Evolutionary conservation across 2,329 filamentous ascomycete genomes (phyloP).

Genomic region (Talaromyces sp.): DNA sequence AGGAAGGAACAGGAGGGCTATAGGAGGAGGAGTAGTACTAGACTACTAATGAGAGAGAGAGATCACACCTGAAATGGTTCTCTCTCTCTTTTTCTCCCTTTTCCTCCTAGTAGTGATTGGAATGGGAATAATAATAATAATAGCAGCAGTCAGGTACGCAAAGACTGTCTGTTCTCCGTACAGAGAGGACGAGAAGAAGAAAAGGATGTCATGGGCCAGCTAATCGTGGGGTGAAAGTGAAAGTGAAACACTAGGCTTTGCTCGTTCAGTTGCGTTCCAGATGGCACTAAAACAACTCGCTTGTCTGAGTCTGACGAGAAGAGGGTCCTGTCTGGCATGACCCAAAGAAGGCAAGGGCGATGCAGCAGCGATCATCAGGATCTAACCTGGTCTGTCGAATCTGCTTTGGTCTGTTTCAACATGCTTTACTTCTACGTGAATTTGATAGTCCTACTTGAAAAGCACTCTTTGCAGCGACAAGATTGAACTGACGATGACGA

Average conservation of each 20-base stretch:
- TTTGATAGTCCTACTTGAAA: background rate
- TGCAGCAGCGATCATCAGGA: background rate
- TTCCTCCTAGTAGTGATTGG: conserved; percentile 3
- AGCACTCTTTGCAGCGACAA: no score
- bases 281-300: background rate
- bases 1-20: background rate
- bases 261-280: conserved; percentile 10
- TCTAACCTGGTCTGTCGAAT: background rate
- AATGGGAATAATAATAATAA: background rate
- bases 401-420: background rate
- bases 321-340: background rate
- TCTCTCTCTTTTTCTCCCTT: conserved; percentile 2
- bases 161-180: background rate
- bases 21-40: background rate
- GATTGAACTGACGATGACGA: no score
- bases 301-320: background rate
- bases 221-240: conserved; percentile 14
- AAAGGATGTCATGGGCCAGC: background rate
- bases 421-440: no score
- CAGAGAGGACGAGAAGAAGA: background rate
- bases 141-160: background rate
- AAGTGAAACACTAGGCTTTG: conserved; percentile 11
- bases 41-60: no score
- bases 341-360: background rate
- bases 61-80: conserved; percentile 5